Evolutionary conservation across 352 stramenopile genomes (phyloP), one percentile per base, ranked within the genome.

Genomic region (Aphanomyces euteiches): DNA sequence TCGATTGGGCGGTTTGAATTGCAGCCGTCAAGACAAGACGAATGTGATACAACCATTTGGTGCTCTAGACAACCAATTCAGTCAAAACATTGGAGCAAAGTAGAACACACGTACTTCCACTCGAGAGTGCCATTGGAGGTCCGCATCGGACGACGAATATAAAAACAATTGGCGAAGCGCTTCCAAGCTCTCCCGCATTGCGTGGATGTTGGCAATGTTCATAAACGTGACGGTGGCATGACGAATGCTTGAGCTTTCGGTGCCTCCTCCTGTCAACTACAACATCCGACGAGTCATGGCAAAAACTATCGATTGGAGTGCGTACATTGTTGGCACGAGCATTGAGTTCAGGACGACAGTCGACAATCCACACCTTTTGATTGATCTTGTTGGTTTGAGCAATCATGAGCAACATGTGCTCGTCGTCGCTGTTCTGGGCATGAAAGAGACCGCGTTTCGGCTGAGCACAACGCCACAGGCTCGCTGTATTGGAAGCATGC

Each of bases 141-240:
- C 66, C 4, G 72, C 34, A 12, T 74, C 77, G 15, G 79, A 43
- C 43, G 59, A 50, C 21, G 72, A 28, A 15, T 77, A 75, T 0
- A 88, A 76, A 66, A 90, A 78, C 15, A 91, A 77, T 5, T 93
- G 78, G 21, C 83, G 78, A 3, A 97, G 72, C 47, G 73, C 78
- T 59, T 93, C 82, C 19, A 96, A 76, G 69, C 81, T 90, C 56
- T 97, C 88, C 13, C 93, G 87, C 84, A 98, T 95, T 7, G 87
- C 89, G 72, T 98, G 92, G 66, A 98, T 98, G 76, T 98, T 97
- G 15, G 86, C 87, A 64, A 98, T 97, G 73, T 96, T 91, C 15
- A 96, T 78, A 68, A 96, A 97, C 7, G 75, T 86, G 48, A 98
- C 77, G 7, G 73, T 79, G 6, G 85, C 84, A 56, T 96, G 90